These are phyloP conservation scores for Hanseniaspora thailandica DNA, from an alignment of 805 yeast species.

Conservation along the genomic window DNA sequence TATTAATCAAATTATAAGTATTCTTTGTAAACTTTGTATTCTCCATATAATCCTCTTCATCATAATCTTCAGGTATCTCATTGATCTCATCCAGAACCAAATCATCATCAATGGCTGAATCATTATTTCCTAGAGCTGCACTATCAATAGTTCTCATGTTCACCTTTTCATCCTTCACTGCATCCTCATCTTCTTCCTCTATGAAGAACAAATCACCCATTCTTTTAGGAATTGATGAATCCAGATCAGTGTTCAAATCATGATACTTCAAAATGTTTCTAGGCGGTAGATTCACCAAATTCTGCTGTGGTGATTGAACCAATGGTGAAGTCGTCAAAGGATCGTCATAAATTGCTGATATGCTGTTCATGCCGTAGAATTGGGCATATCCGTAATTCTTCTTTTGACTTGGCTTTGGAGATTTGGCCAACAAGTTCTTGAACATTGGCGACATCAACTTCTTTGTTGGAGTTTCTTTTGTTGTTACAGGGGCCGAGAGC, in stretches of 20 bases:
- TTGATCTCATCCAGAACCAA: conserved; percentile 42
- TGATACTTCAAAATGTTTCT: conserved; percentile 29
- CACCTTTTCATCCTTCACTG: not conserved
- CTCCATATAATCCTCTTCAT: conserved; percentile 23
- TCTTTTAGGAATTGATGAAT: conserved; percentile 30
- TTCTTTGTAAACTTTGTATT: not conserved
- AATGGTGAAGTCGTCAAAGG: not conserved
- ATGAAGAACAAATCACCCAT: conserved; percentile 27
- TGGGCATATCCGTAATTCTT: conserved; percentile 19
- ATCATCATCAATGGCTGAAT: conserved; percentile 28
- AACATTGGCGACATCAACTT: conserved; percentile 5
- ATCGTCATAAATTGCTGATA: not conserved
- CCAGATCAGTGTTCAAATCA: conserved; percentile 30
- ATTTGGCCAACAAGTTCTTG: conserved; percentile 35
- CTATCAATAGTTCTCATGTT: not conserved
- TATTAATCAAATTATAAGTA: not conserved
- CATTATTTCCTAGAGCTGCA: conserved; percentile 19
- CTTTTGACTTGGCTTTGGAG: conserved; percentile 36
- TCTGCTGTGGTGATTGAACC: not conserved
- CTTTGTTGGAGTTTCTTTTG: not conserved
- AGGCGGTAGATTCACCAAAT: not conserved
- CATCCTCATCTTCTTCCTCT: conserved; percentile 29
- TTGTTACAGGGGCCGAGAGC: not conserved
- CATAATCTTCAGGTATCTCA: conserved; percentile 36
- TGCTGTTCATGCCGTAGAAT: conserved; percentile 1